Percentiles rank a stretch among this genome's conserved stretches.
phyloP scores from a whole-genome alignment of 139 green algal species.

The Chlorella sp. region DNA sequence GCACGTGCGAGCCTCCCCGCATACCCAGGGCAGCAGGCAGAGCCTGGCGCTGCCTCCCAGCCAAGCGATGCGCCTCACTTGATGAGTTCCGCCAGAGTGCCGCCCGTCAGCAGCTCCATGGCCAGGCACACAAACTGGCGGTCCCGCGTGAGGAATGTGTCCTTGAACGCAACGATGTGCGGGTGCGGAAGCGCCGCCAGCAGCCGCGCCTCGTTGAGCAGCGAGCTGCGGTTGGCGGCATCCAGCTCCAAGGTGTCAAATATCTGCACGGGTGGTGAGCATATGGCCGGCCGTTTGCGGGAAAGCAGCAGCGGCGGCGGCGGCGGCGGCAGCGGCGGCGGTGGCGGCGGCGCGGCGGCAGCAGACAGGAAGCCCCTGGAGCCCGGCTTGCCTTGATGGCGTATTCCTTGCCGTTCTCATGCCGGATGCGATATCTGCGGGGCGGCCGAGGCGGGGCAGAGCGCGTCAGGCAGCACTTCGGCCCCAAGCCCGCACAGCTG shows the following conservation, averaged over 20 bases:
- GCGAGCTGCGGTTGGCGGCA: neutral
- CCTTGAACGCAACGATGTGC: neutral
- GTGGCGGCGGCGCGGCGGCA: neutral
- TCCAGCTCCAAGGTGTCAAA: neutral
- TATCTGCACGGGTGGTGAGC: neutral
- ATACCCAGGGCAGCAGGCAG: no score
- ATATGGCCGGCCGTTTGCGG: no score
- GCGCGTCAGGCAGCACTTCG: no score
- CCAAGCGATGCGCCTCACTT: neutral
- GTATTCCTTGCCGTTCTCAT: neutral
- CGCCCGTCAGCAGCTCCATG: slow-evolving; percentile 6
- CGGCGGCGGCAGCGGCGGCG: neutral
- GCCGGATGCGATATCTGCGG: neutral
- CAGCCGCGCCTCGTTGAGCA: neutral
- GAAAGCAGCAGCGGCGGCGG: neutral
- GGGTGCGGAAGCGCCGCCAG: neutral
- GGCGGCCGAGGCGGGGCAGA: no score
- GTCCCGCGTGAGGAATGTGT: neutral
- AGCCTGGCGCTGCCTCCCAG: no score
- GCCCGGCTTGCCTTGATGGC: neutral
- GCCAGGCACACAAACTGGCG: neutral
- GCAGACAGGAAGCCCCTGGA: neutral
- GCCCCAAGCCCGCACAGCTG: no score
- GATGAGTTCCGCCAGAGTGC: neutral
- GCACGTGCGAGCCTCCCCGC: no score